Conservation (phyloP, 345 rosid genomes). For the Populus pruinosa region DNA sequence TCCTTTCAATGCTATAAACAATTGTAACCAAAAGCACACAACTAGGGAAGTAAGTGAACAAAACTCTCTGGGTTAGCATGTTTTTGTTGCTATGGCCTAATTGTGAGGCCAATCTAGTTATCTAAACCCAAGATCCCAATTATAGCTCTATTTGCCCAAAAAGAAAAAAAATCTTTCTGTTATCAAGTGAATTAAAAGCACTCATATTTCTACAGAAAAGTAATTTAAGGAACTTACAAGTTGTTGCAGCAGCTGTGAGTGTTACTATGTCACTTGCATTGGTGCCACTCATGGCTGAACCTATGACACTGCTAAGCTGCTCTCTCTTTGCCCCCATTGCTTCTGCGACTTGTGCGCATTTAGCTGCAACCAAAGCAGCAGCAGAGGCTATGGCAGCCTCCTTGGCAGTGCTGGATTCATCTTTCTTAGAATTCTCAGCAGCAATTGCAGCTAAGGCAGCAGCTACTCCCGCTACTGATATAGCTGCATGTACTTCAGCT, state of each 20-base stretch:
- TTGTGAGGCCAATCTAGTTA: too few species aligned
- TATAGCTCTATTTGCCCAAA: too few species aligned
- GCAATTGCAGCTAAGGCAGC: constrained; percentile 83
- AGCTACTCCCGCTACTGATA: constrained; percentile 83
- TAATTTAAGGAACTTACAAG: constrained; percentile 46
- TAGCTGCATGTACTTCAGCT: constrained; percentile 89
- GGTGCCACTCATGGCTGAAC: constrained; percentile 74
- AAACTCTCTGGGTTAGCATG: too few species aligned
- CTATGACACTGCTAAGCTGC: constrained; percentile 56
- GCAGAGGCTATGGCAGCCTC: constrained; percentile 84
- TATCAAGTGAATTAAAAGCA: too few species aligned
- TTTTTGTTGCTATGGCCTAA: too few species aligned
- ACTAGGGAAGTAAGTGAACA: too few species aligned
- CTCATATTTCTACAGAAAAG: too few species aligned
- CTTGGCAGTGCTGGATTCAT: constrained; percentile 25
- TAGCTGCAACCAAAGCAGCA: constrained; percentile 81
- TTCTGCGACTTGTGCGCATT: constrained; percentile 78
- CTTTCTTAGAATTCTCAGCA: constrained; percentile 47
- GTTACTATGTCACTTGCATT: constrained; percentile 72
- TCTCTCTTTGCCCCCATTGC: constrained; percentile 84
- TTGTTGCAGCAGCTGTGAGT: constrained; percentile 83
- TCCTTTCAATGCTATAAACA: constrained; percentile 63
- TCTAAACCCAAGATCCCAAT: too few species aligned
- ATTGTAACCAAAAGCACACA: background rate
- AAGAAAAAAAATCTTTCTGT: too few species aligned